Conservation (phyloP, 1,284 basidiomycete species). For the Pyrrhoderma lamaoense region DNA sequence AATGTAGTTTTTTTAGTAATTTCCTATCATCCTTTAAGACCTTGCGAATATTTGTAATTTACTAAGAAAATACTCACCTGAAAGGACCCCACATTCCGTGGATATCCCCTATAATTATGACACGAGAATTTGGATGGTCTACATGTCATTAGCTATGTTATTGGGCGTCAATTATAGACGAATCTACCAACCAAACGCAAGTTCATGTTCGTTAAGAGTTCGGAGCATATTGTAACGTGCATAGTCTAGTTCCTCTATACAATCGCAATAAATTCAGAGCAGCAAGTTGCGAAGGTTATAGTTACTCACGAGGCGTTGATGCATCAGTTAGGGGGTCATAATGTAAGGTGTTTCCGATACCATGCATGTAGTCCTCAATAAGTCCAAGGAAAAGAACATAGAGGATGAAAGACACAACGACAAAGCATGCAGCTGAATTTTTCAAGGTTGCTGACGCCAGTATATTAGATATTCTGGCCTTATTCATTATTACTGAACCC, state of each 20-base stretch:
- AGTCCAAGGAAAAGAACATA: slow-evolving; percentile 33
- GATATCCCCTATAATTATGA: slow-evolving; percentile 76
- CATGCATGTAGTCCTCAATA: slow-evolving; percentile 2
- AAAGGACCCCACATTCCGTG: slow-evolving; percentile 73
- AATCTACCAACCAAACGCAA: slow-evolving; percentile 33
- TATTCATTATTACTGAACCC: too few species aligned
- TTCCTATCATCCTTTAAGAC: slow-evolving; percentile 33
- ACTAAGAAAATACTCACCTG: slow-evolving; percentile 38
- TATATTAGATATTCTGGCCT: too few species aligned
- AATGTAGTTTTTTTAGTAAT: slow-evolving; percentile 55
- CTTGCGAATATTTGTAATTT: too few species aligned
- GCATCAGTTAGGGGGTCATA: not conserved
- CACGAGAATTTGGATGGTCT: slow-evolving; percentile 48
- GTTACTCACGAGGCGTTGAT: not conserved
- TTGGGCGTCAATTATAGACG: too few species aligned
- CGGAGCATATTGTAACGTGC: not conserved
- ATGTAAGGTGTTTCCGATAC: too few species aligned
- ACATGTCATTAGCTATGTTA: too few species aligned
- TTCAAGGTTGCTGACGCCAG: too few species aligned
- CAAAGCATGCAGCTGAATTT: slow-evolving; percentile 20
- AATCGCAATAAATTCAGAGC: too few species aligned
- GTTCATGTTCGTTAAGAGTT: slow-evolving; percentile 14
- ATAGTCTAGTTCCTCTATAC: not conserved
- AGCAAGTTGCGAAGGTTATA: not conserved
- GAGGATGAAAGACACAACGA: slow-evolving; percentile 36